phyloP scores from a whole-genome alignment of 352 stramenopile species.

The Thraustotheca clavata region DNA sequence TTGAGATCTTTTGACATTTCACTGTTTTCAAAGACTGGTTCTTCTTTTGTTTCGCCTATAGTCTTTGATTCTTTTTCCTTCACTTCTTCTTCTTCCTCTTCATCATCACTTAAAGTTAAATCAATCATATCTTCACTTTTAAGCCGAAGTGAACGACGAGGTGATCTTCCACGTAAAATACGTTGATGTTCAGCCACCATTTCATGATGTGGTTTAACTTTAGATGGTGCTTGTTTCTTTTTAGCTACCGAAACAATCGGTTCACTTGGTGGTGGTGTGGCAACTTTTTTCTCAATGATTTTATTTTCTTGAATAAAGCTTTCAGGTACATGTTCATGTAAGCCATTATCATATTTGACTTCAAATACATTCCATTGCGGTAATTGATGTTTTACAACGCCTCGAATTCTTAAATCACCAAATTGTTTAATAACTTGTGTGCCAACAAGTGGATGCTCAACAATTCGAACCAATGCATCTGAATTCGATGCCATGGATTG shows the following conservation, averaged over 20 bases:
- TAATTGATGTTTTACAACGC: background rate
- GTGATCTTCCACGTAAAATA: background rate
- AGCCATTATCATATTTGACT: constrained; percentile 11
- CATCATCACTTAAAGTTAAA: background rate
- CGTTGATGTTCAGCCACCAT: background rate
- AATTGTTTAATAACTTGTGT: background rate
- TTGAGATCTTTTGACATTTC: too few species aligned
- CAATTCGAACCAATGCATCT: background rate
- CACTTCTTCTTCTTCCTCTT: too few species aligned
- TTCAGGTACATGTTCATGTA: background rate
- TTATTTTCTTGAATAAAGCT: background rate
- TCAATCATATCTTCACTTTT: background rate
- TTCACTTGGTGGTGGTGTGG: background rate
- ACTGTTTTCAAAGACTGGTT: too few species aligned
- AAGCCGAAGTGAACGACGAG: background rate
- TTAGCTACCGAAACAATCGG: background rate
- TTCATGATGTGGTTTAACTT: background rate
- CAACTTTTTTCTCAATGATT: too few species aligned
- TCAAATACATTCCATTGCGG: background rate
- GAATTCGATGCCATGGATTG: background rate
- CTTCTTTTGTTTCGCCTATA: too few species aligned
- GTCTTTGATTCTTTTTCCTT: too few species aligned
- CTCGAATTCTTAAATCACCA: background rate
- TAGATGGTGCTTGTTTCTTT: background rate
- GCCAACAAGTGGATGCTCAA: constrained; percentile 14